These are phyloP conservation scores for Aspergillus sclerotioniger DNA, from an alignment of 495 filamentous ascomycete genomes.

Conservation along the genomic window DNA sequence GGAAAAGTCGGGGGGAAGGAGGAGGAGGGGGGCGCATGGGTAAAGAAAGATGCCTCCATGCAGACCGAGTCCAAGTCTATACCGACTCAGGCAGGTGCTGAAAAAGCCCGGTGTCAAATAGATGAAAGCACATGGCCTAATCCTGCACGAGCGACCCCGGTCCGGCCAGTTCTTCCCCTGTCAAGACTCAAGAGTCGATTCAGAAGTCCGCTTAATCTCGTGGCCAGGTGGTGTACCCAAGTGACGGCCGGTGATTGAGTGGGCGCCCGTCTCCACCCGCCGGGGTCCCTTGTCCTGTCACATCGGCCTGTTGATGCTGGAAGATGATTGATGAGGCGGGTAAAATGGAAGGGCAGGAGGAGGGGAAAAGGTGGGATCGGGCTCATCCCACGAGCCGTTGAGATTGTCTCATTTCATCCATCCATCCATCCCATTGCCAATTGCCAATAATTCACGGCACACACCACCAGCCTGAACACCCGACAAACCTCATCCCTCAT, in stretches of 20 bases:
- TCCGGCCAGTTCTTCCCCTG: too few species aligned
- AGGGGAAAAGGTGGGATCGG: not conserved
- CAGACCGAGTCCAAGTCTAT: not conserved
- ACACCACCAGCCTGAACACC: too few species aligned
- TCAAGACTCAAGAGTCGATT: not conserved
- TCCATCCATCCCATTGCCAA: too few species aligned
- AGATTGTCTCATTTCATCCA: too few species aligned
- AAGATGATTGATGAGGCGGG: not conserved
- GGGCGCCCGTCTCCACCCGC: not conserved
- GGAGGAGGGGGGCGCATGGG: too few species aligned
- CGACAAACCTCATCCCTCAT: too few species aligned
- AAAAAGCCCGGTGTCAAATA: conserved; percentile 5
- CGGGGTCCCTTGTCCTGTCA: not conserved
- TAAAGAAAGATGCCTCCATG: not conserved
- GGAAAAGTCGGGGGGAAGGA: not conserved
- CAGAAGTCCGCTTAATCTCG: not conserved
- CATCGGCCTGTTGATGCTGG: not conserved
- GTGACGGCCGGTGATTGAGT: not conserved
- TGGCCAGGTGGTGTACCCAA: not conserved
- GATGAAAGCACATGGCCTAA: conserved; percentile 11
- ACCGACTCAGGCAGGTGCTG: conserved; percentile 11
- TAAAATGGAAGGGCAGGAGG: not conserved
- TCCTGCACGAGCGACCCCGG: conserved; percentile 8
- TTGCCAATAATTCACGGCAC: too few species aligned
- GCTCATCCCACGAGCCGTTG: too few species aligned